phyloP scores from a whole-genome alignment of 2,329 filamentous ascomycete genomes.

The Spiromastix sp. region DNA sequence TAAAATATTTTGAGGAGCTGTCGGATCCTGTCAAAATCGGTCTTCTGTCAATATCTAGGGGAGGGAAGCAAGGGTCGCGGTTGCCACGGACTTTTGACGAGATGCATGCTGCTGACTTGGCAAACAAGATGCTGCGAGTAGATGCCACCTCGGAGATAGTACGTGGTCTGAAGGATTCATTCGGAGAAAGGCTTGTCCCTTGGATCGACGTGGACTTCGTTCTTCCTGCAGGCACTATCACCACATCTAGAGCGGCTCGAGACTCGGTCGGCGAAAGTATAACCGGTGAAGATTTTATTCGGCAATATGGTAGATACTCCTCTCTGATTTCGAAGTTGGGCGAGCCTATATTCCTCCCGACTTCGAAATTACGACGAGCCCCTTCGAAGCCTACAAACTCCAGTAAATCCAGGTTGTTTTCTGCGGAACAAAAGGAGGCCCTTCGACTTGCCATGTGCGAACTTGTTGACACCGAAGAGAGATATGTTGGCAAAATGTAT shows the following conservation, averaged over 20 bases:
- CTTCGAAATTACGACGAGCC: conserved; percentile 70
- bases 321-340: conserved; percentile 70
- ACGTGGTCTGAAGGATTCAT: conserved; percentile 59
- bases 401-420: conserved; percentile 67
- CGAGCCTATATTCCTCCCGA: conserved; percentile 76
- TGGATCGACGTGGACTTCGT: conserved; percentile 85
- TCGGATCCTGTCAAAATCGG: conserved; percentile 63
- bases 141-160: conserved; percentile 67
- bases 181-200: conserved; percentile 71
- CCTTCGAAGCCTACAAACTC: conserved; percentile 77
- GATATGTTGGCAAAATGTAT: conserved; percentile 80
- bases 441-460: conserved; percentile 83
- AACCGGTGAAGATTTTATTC: conserved; percentile 43
- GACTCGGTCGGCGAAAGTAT: conserved; percentile 53
- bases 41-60: conserved; percentile 47
- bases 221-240: conserved; percentile 64
- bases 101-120: conserved; percentile 84
- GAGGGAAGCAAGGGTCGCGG: conserved; percentile 48
- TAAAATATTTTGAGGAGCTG: conserved; percentile 89
- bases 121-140: conserved; percentile 71
- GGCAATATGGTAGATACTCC: conserved; percentile 66
- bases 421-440: conserved; percentile 70
- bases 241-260: conserved; percentile 40
- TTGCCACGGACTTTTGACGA: conserved; percentile 69
- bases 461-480: conserved; percentile 83